Evolutionary conservation across 148 eudicot genomes (phyloP).

Genomic region (Vaccinium myrtillus): DNA sequence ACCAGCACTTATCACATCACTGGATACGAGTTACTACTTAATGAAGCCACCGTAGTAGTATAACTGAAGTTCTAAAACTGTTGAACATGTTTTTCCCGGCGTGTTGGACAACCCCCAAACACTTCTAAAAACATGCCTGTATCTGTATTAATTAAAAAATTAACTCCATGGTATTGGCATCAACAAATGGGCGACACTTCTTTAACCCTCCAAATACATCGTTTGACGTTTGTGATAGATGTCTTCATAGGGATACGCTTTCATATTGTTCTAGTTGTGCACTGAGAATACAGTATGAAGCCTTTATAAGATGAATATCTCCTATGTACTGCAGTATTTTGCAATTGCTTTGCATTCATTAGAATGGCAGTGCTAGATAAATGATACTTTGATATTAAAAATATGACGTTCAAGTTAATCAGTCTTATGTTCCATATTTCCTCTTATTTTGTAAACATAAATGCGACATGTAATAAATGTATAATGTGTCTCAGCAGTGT

Average conservation of each 20-base stretch:
- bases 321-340: neutral
- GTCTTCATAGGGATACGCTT: neutral
- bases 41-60: neutral
- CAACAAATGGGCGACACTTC: neutral
- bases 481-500: neutral
- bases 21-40: neutral
- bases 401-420: neutral
- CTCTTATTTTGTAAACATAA: neutral
- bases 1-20: neutral
- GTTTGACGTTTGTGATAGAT: neutral
- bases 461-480: neutral
- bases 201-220: neutral
- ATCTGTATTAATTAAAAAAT: neutral
- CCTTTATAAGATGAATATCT: neutral
- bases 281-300: neutral
- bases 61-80: neutral
- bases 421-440: neutral
- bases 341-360: too few relatives aligned
- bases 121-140: neutral
- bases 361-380: neutral
- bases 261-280: neutral
- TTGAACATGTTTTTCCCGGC: too few relatives aligned
- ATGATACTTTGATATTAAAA: neutral
- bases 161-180: neutral
- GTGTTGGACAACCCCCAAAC: neutral